A percentile compares a stretch with the other conserved stretches of the same genome.
These are phyloP conservation scores for Phoma sp. DNA, from an alignment of 2,329 filamentous ascomycete species.

Conservation along the genomic window DNA sequence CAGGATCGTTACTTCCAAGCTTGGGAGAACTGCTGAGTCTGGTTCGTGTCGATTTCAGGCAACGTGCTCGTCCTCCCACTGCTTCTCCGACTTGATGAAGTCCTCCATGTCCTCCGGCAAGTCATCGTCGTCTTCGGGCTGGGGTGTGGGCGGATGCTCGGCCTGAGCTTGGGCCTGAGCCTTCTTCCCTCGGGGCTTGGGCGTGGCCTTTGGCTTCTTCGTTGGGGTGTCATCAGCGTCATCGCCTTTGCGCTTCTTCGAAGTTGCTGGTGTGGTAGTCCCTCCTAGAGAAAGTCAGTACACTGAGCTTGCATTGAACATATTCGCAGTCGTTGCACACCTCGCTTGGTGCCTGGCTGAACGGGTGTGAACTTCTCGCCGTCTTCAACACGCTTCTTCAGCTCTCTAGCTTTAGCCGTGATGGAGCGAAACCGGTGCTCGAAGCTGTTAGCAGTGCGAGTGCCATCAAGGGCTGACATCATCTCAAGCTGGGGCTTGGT, in stretches of 20 bases:
- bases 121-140: slow-evolving; percentile 3
- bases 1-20: background rate
- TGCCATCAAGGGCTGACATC: slow-evolving; percentile 39
- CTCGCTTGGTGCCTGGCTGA: slow-evolving; percentile 28
- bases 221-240: slow-evolving; percentile 16
- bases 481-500: slow-evolving; percentile 31
- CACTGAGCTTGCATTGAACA: background rate
- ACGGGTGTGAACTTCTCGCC: slow-evolving; percentile 36
- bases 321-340: slow-evolving; percentile 9
- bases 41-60: background rate
- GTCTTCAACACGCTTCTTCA: slow-evolving; percentile 32
- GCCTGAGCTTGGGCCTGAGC: background rate
- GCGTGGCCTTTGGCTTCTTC: slow-evolving; percentile 29
- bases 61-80: slow-evolving; percentile 5
- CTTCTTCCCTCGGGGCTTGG: slow-evolving; percentile 27
- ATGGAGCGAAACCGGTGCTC: slow-evolving; percentile 38
- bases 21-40: background rate
- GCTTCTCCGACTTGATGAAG: slow-evolving; percentile 18
- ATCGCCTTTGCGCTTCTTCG: slow-evolving; percentile 28
- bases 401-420: slow-evolving; percentile 33
- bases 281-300: slow-evolving; percentile 16
- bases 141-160: background rate
- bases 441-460: slow-evolving; percentile 29
- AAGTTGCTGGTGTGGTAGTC: slow-evolving; percentile 18
- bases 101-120: slow-evolving; percentile 18